Evolutionary conservation across 2,329 filamentous ascomycete species (phyloP).

Genomic region (Paracamarosporium sp.): DNA sequence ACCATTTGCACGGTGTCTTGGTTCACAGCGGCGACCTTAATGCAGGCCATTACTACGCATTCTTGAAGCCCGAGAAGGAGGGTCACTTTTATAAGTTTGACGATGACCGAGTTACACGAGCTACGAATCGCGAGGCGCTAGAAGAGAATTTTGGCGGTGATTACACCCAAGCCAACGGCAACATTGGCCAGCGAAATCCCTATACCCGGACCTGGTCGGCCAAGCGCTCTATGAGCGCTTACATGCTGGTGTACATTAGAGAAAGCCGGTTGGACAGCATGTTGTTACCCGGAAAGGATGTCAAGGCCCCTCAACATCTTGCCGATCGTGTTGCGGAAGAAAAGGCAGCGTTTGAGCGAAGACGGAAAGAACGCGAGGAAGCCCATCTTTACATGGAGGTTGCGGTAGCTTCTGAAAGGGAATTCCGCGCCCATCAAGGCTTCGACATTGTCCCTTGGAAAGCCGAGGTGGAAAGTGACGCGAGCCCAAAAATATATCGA

Average conservation of each 20-base stretch:
- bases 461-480: slow-evolving; percentile 64
- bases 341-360: slow-evolving; percentile 74
- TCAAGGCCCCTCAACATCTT: slow-evolving; percentile 83
- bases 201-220: slow-evolving; percentile 69
- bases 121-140: slow-evolving; percentile 86
- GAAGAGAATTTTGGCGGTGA: slow-evolving; percentile 98
- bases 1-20: slow-evolving; percentile 92
- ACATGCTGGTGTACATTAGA: slow-evolving; percentile 98
- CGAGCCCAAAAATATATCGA: slow-evolving; percentile 75
- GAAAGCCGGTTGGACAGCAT: slow-evolving; percentile 85
- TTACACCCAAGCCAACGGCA: slow-evolving; percentile 68
- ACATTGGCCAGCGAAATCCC: slow-evolving; percentile 65
- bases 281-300: slow-evolving; percentile 74
- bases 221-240: slow-evolving; percentile 82
- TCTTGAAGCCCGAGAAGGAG: slow-evolving; percentile 87
- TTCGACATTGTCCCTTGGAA: slow-evolving; percentile 74
- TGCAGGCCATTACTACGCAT: slow-evolving; percentile 97
- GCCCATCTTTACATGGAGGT: slow-evolving; percentile 91
- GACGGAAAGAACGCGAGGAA: slow-evolving; percentile 88
- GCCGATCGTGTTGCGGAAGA: slow-evolving; percentile 83
- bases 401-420: slow-evolving; percentile 79
- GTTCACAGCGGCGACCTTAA: slow-evolving; percentile 97
- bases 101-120: slow-evolving; percentile 95
- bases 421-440: slow-evolving; percentile 80
- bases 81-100: slow-evolving; percentile 97